These are phyloP conservation scores for Mycena capillaripes DNA, from an alignment of 768 basidiomycete genomes.

Conservation along the genomic window DNA sequence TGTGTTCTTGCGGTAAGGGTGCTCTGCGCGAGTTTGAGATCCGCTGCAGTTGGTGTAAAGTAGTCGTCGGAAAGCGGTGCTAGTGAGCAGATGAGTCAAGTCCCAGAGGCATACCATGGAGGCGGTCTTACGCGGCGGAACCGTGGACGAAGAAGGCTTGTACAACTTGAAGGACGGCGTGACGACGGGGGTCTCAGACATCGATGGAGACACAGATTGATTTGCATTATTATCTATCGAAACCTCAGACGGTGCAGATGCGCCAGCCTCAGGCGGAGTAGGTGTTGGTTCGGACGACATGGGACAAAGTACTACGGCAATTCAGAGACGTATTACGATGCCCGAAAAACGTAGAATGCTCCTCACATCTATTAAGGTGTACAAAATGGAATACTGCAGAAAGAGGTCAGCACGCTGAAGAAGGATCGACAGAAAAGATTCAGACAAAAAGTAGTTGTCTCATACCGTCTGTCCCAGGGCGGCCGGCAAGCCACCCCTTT, in stretches of 20 bases:
- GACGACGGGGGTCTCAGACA: conserved; percentile 20
- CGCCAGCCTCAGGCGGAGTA: conserved; percentile 27
- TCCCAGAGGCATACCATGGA: not conserved
- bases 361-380: conserved; percentile 47
- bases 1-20: conserved; percentile 72
- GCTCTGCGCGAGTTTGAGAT: conserved; percentile 77
- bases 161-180: conserved; percentile 61
- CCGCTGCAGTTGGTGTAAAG: conserved; percentile 79
- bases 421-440: conserved; percentile 40
- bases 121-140: conserved; percentile 50
- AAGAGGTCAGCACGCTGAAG: conserved; percentile 34
- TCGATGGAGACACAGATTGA: not conserved
- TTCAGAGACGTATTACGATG: conserved; percentile 32
- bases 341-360: conserved; percentile 30
- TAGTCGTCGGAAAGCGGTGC: conserved; percentile 78
- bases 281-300: conserved; percentile 33
- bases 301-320: conserved; percentile 23
- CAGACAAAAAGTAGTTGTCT: conserved; percentile 75
- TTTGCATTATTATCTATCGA: conserved; percentile 3
- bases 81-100: conserved; percentile 38
- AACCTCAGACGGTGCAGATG: conserved; percentile 19
- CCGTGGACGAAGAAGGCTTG: conserved; percentile 51
- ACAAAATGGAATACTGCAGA: conserved; percentile 21
- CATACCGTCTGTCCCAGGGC: conserved; percentile 78
- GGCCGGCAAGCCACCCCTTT: conserved; percentile 86